A percentile compares a stretch with the other conserved stretches of the same genome.
These are phyloP conservation scores for Aegilops bicornis DNA, from an alignment of 176 grass and related monocot genomes.

Conservation along the genomic window DNA sequence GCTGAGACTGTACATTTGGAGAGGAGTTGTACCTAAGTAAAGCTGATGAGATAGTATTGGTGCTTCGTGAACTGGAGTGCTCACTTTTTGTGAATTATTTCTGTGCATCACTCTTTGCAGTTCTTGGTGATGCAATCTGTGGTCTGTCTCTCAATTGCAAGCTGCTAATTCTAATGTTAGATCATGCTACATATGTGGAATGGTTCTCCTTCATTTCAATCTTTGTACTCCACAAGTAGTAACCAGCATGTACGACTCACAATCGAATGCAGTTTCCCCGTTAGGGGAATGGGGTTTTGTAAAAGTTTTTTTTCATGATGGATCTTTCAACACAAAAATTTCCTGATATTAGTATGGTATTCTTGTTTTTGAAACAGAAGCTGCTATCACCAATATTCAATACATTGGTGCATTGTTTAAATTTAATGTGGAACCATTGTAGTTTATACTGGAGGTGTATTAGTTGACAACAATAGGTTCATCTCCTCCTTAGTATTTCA, in stretches of 20 bases:
- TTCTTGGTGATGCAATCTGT: background rate
- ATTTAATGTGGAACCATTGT: background rate
- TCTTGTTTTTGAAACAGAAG: background rate
- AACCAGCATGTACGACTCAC: background rate
- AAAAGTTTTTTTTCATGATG: background rate
- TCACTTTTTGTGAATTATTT: background rate
- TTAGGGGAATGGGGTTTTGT: background rate
- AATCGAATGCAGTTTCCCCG: background rate
- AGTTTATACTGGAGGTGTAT: background rate
- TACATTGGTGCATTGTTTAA: background rate
- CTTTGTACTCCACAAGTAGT: background rate
- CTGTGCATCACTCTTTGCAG: background rate
- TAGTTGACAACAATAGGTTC: background rate
- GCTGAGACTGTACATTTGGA: background rate
- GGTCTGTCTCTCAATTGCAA: background rate
- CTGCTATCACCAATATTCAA: background rate
- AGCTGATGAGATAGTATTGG: background rate
- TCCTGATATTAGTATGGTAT: background rate
- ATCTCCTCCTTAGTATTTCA: slow-evolving; percentile 8
- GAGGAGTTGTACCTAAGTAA: no score
- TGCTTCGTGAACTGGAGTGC: background rate
- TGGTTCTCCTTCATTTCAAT: background rate
- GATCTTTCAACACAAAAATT: background rate
- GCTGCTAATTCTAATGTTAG: background rate
- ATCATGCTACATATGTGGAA: slow-evolving; percentile 5